Percentiles rank a stretch among this genome's conserved stretches.
These are phyloP conservation scores for Hygrophila difformis DNA, from an alignment of 257 asterid species.

Conservation along the genomic window DNA sequence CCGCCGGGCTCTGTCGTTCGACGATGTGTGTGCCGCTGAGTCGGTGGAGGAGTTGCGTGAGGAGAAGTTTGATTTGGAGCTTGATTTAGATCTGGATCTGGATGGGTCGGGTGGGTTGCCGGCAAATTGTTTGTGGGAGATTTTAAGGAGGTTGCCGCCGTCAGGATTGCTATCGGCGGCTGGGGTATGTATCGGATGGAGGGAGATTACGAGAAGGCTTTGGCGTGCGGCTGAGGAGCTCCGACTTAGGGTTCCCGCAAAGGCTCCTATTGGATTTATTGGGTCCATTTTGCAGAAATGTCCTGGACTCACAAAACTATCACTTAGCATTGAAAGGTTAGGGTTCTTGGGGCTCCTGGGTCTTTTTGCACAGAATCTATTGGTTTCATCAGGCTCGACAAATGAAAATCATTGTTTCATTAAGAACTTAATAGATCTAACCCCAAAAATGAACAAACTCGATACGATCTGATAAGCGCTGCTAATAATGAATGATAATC, in stretches of 20 bases:
- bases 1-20: constrained; percentile 72
- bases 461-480: neutral
- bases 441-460: neutral
- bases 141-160: constrained; percentile 81
- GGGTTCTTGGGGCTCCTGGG: constrained; percentile 24
- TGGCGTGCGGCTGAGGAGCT: constrained; percentile 94
- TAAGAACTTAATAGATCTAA: neutral
- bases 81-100: constrained; percentile 24
- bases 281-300: constrained; percentile 92
- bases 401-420: constrained; percentile 1
- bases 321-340: constrained; percentile 81
- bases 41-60: constrained; percentile 36
- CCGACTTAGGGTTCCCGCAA: constrained; percentile 67
- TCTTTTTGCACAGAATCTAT: constrained; percentile 17
- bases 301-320: constrained; percentile 53
- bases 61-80: constrained; percentile 30
- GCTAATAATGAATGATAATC: neutral
- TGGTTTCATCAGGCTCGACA: neutral
- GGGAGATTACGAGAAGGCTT: constrained; percentile 55
- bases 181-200: constrained; percentile 85
- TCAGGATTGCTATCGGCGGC: constrained; percentile 57
- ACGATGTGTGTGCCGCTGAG: constrained; percentile 44
- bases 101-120: constrained; percentile 44
- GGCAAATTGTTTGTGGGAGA: constrained; percentile 68
- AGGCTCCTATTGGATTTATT: constrained; percentile 69